These are phyloP conservation scores for Neocucurbitaria cava DNA, from an alignment of 2,329 filamentous ascomycete species.

Conservation along the genomic window DNA sequence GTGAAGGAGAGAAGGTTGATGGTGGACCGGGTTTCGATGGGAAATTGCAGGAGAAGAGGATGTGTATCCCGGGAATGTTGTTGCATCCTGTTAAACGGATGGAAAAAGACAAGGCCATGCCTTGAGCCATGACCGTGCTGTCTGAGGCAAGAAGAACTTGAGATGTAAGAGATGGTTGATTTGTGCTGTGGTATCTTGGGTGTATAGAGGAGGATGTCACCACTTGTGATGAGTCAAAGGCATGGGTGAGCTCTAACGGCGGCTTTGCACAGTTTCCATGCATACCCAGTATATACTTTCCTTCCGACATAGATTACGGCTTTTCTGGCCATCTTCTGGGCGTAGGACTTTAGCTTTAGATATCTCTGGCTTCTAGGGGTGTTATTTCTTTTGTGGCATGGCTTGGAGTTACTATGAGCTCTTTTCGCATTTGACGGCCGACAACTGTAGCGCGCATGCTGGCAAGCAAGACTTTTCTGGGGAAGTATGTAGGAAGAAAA, in stretches of 20 bases:
- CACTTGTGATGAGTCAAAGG: background rate
- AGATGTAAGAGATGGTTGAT: background rate
- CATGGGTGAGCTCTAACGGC: background rate
- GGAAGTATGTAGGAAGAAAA: no score
- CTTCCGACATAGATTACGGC: background rate
- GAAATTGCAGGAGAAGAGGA: conserved; percentile 69
- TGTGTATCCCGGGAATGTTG: conserved; percentile 90
- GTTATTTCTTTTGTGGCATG: no score
- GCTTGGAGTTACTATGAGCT: no score
- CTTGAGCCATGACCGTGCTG: background rate
- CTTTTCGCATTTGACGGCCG: no score
- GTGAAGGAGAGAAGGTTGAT: conserved; percentile 71
- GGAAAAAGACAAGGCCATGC: conserved; percentile 33
- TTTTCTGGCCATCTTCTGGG: background rate
- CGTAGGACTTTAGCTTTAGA: no score
- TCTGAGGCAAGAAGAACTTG: background rate
- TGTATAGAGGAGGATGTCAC: background rate
- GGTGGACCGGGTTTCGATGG: conserved; percentile 49
- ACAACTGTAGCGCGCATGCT: no score
- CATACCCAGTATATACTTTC: background rate
- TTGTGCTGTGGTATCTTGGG: background rate
- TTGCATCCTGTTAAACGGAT: conserved; percentile 84
- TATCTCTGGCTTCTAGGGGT: no score
- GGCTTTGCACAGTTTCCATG: background rate
- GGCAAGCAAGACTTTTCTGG: no score